Conservation (phyloP, 306 rosid species). For the Rubus idaeus region DNA sequence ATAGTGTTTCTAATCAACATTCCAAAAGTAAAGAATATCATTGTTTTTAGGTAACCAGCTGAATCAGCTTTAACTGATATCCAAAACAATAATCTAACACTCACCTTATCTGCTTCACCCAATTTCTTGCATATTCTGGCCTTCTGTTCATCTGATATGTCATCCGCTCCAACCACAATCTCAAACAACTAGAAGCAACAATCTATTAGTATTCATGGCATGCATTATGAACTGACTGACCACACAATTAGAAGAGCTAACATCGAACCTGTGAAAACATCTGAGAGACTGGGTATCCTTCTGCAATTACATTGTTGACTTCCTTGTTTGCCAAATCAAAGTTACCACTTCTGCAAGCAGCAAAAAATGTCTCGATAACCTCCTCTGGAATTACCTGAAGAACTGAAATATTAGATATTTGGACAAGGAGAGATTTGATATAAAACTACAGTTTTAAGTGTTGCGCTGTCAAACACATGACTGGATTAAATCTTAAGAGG, state of each 20-base stretch:
- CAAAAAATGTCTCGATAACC: conserved; percentile 52
- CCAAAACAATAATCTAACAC: background rate
- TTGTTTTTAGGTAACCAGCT: background rate
- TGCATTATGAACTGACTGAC: conserved; percentile 4
- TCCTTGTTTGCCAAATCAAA: conserved; percentile 89
- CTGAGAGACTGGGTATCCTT: conserved; percentile 94
- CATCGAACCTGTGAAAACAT: conserved; percentile 67
- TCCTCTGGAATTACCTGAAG: conserved; percentile 65
- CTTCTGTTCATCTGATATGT: conserved; percentile 83
- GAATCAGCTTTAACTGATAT: background rate
- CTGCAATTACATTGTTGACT: conserved; percentile 82
- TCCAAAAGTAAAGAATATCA: no score
- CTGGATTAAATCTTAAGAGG: background rate
- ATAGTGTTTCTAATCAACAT: background rate
- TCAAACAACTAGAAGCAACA: conserved; percentile 62
- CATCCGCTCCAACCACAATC: conserved; percentile 62
- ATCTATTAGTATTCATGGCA: conserved; percentile 7
- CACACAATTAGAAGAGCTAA: conserved; percentile 14
- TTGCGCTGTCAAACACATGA: background rate
- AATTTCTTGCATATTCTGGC: conserved; percentile 83
- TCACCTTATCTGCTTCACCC: conserved; percentile 87
- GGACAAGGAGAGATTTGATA: conserved; percentile 9
- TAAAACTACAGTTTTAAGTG: background rate
- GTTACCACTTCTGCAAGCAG: conserved; percentile 79
- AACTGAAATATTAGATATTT: conserved; percentile 23